These are phyloP conservation scores for Urochloa ruziziensis DNA, from an alignment of 176 grass and related monocot species.

Conservation along the genomic window DNA sequence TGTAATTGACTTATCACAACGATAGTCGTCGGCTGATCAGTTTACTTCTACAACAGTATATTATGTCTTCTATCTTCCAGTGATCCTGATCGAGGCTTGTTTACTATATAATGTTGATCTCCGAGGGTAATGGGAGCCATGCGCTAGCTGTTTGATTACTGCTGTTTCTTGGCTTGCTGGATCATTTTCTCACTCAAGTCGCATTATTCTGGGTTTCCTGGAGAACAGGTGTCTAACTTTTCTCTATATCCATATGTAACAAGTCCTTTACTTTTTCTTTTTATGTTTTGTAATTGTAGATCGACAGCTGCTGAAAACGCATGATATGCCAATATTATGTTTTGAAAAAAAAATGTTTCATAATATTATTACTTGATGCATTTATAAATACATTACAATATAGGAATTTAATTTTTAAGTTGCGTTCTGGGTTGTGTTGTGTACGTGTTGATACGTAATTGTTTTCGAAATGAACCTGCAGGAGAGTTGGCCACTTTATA, in stretches of 20 bases:
- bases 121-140: background rate
- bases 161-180: background rate
- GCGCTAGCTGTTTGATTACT: background rate
- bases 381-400: background rate
- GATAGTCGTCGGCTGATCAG: background rate
- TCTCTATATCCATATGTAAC: background rate
- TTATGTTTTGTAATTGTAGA: background rate
- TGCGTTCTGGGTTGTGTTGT: background rate
- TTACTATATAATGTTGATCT: background rate
- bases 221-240: background rate
- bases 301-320: background rate
- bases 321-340: background rate
- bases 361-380: background rate
- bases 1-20: background rate
- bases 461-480: too few species aligned
- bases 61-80: background rate
- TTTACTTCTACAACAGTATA: background rate
- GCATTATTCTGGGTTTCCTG: background rate
- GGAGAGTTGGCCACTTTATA: too few species aligned
- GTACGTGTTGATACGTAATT: background rate
- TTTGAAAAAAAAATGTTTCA: too few species aligned
- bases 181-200: background rate
- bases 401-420: background rate
- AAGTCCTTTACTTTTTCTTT: too few species aligned
- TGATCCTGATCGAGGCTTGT: background rate